A percentile compares a stretch with the other conserved stretches of the same genome.
Conservation (phyloP, 768 basidiomycete species). For the Lentinula sp. region DNA sequence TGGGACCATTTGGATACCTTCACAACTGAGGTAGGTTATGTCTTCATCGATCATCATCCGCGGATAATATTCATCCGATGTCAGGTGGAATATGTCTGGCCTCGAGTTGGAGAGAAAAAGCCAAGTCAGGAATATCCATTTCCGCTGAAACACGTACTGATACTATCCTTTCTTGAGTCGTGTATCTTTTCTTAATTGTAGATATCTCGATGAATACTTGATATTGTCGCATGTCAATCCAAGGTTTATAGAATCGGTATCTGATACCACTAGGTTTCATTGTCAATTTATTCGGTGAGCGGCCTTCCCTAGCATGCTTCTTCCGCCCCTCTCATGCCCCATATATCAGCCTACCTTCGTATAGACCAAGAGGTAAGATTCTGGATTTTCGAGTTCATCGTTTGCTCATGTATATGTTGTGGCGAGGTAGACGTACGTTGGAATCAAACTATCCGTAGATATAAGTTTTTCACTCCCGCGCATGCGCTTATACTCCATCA, state of each 20-base stretch:
- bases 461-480: neutral
- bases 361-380: neutral
- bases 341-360: neutral
- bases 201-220: neutral
- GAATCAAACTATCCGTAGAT: neutral
- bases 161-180: neutral
- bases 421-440: neutral
- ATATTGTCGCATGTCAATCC: neutral
- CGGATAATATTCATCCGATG: neutral
- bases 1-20: conserved; percentile 4
- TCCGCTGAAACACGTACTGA: neutral
- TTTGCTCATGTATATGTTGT: neutral
- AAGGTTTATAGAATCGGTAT: neutral
- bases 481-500: neutral
- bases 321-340: neutral
- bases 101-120: neutral
- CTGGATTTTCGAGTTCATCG: neutral
- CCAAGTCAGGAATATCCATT: neutral
- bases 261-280: neutral
- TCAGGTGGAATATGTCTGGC: neutral
- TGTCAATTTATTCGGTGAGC: neutral
- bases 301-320: neutral
- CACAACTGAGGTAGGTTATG: neutral
- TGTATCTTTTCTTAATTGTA: neutral
- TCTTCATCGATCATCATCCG: neutral